Evolutionary conservation across 192 early-diverging fungal genomes (phyloP).

Genomic region (Anaeromyces robustus): DNA sequence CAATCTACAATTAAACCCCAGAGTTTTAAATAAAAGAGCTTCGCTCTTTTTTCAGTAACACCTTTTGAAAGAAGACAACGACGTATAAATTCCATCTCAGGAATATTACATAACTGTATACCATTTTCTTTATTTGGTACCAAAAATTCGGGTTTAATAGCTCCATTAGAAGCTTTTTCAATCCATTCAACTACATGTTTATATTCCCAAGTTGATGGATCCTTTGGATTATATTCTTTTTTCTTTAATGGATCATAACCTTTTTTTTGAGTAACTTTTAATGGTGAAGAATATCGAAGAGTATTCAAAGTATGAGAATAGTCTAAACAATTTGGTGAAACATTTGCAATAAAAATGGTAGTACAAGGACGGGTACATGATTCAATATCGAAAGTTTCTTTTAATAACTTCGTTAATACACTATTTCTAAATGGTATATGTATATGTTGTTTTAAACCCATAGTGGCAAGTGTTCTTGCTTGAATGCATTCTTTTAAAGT

Average conservation of each 20-base stretch:
- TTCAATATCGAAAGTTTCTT: slow-evolving; percentile 28
- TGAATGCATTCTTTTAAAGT: slow-evolving; percentile 37
- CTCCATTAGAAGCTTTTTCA: not conserved
- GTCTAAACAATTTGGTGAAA: slow-evolving; percentile 16
- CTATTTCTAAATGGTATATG: slow-evolving; percentile 28
- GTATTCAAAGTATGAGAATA: slow-evolving; percentile 21
- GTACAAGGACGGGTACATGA: slow-evolving; percentile 9
- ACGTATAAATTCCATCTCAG: slow-evolving; percentile 20
- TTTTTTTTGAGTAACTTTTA: slow-evolving; percentile 10
- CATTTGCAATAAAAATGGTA: slow-evolving; percentile 23
- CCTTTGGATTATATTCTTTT: slow-evolving; percentile 6
- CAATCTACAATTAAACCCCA: slow-evolving; percentile 19
- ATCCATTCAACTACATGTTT: slow-evolving; percentile 18
- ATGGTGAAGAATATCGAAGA: slow-evolving; percentile 16
- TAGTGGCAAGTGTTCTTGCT: slow-evolving; percentile 13
- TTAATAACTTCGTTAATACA: slow-evolving; percentile 27
- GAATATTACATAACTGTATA: slow-evolving; percentile 17
- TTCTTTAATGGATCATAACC: slow-evolving; percentile 1
- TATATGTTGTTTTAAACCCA: slow-evolving; percentile 9
- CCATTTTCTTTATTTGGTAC: slow-evolving; percentile 22
- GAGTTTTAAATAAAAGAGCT: slow-evolving; percentile 20
- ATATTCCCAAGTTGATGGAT: slow-evolving; percentile 24
- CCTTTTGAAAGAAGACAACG: slow-evolving; percentile 14
- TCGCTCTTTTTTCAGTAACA: slow-evolving; percentile 15
- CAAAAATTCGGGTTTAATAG: slow-evolving; percentile 10